These are phyloP conservation scores for Pichia cephalocereana DNA, from an alignment of 805 yeast genomes.

Conservation along the genomic window DNA sequence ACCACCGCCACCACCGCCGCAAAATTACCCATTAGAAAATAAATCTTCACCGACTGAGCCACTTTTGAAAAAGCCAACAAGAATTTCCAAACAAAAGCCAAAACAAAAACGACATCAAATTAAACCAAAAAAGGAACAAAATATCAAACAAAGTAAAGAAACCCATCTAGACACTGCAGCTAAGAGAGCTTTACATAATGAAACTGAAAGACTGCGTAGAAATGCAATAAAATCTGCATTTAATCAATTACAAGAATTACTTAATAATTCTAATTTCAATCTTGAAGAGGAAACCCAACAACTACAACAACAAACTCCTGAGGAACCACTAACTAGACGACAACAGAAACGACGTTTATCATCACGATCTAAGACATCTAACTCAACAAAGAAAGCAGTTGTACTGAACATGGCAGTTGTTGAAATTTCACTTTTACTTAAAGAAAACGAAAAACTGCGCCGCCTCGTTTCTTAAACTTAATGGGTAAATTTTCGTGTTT, in stretches of 20 bases:
- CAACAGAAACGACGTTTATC: background rate
- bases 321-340: too few species aligned
- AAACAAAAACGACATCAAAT: too few species aligned
- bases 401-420: background rate
- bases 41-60: too few species aligned
- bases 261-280: conserved; percentile 9
- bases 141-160: too few species aligned
- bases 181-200: conserved; percentile 31
- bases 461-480: background rate
- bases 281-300: conserved; percentile 2
- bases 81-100: too few species aligned
- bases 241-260: conserved; percentile 23
- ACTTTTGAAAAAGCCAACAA: too few species aligned
- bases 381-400: background rate
- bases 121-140: too few species aligned
- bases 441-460: background rate
- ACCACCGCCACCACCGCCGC: too few species aligned
- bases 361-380: too few species aligned
- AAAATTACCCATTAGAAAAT: too few species aligned
- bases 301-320: too few species aligned
- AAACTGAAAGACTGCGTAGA: conserved; percentile 31
- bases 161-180: conserved; percentile 13
- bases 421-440: background rate
- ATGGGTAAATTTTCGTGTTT: too few species aligned
- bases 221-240: conserved; percentile 29